Base-by-base conservation (phyloP, 305 asterid species). In the Fraxinus velutina region DNA sequence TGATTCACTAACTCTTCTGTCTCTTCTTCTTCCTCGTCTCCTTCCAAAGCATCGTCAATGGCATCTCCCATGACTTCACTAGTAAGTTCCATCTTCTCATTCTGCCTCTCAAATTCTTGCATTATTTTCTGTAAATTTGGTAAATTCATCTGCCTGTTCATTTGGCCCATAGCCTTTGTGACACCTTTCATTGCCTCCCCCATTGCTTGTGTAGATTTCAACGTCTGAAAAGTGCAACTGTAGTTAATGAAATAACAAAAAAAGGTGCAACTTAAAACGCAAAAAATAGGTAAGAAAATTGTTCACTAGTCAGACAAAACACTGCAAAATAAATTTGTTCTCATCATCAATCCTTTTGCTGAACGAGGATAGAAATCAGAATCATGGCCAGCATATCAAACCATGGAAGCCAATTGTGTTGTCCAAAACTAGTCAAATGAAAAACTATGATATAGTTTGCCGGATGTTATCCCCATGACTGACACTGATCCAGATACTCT, bases 141-240 rank as follows among this genome's bases (percentile, higher is more conserved):
- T 89, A 96, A 91, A 90, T 96, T 96, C 98, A 96, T 93, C 88
- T 96, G 99, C 87, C 96, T 91, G 81, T 96, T 96, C 99, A 96
- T 96, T 87, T 91, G 97, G 60, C 99, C 99, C 99, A 96, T 96
- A 73, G 99, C 99, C 91, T 94, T 94, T 0, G 98, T 96, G 19
- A 96, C 99, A 1, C 99, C 99, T 86, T 96, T 96, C 99, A 96
- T 96, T 83, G 99, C 99, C 90, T 94, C 99, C 55, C 99, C 99
- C 99, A 96, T 96, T 79, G 99, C 99, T 91, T 96, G 99, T 22
- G 99, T 96, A 12, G 99, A 96, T 86, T 96, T 96, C 82, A 96
- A 85, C 2, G 98, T 96, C 99, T 96, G 87, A 78, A 57, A 77
- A 78, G 42, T 71, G 12, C 4, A 12, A 71, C 17, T 68, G 37